Evolutionary conservation across 208 protist species (phyloP).

Genomic region (Zelonia costaricensis): DNA sequence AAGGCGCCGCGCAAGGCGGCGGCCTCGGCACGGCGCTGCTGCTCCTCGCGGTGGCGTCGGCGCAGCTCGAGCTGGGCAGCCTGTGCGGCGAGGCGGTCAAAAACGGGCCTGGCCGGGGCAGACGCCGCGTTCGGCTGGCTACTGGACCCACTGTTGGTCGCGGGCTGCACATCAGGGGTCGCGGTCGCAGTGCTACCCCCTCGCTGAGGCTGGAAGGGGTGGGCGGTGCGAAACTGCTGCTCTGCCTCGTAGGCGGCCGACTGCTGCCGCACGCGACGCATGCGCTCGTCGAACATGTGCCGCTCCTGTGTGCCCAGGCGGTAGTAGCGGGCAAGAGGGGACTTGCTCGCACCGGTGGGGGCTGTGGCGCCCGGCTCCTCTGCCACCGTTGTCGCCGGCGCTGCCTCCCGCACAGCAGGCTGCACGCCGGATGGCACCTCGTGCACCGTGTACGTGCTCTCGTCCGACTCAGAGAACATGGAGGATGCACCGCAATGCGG

Average conservation of each 20-base stretch:
- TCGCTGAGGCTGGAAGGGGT: slow-evolving; percentile 19
- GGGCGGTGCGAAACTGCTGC: slow-evolving; percentile 16
- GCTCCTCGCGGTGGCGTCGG: slow-evolving; percentile 33
- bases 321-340: slow-evolving; percentile 36
- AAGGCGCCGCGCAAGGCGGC: slow-evolving; percentile 42
- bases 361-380: background rate
- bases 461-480: slow-evolving; percentile 25
- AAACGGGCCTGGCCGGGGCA: too few species aligned
- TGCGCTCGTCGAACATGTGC: slow-evolving; percentile 50
- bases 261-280: slow-evolving; percentile 26
- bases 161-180: background rate
- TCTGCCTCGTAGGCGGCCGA: slow-evolving; percentile 2
- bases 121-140: too few species aligned
- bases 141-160: background rate
- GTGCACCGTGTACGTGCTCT: slow-evolving; percentile 29
- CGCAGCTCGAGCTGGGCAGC: slow-evolving; percentile 38
- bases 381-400: background rate
- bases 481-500: background rate
- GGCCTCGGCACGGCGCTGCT: slow-evolving; percentile 45
- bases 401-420: too few species aligned
- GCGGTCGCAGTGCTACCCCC: background rate
- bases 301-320: slow-evolving; percentile 65
- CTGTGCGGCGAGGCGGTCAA: slow-evolving; percentile 54
- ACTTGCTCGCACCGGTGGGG: background rate
- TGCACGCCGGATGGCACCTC: background rate